These are phyloP conservation scores for Clavulina sp. DNA, from an alignment of 768 basidiomycete species.

Conservation along the genomic window DNA sequence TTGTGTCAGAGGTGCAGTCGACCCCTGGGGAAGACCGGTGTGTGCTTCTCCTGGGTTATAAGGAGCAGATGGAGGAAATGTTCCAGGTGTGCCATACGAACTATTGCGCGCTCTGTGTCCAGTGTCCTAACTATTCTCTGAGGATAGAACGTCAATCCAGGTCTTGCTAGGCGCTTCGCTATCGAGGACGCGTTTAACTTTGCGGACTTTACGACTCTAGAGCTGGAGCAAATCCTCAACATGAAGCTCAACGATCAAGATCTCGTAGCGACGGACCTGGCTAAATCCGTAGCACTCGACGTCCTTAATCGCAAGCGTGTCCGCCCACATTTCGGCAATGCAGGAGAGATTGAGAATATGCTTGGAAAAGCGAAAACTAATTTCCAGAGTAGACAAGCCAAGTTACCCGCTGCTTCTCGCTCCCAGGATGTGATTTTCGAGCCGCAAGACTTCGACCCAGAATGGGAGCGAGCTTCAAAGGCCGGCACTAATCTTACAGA, in stretches of 20 bases:
- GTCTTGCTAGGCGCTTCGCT: slow-evolving; percentile 44
- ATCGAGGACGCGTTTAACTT: slow-evolving; percentile 56
- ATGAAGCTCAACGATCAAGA: slow-evolving; percentile 41
- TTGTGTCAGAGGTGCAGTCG: slow-evolving; percentile 57
- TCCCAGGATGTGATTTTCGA: slow-evolving; percentile 20
- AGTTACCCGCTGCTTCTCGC: slow-evolving; percentile 14
- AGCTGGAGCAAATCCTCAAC: slow-evolving; percentile 35
- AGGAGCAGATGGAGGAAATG: slow-evolving; percentile 53
- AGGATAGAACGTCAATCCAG: slow-evolving; percentile 51
- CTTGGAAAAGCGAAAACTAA: slow-evolving; percentile 32
- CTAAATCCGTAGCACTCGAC: slow-evolving; percentile 40
- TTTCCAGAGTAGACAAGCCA: slow-evolving; percentile 25
- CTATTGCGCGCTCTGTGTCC: no score
- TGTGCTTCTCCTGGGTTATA: slow-evolving; percentile 47
- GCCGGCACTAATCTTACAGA: slow-evolving; percentile 34
- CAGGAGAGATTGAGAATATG: slow-evolving; percentile 45
- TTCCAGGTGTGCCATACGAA: slow-evolving; percentile 32
- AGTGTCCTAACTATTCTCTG: neutral
- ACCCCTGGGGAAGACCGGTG: slow-evolving; percentile 53
- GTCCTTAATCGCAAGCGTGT: slow-evolving; percentile 17
- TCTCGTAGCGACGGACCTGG: slow-evolving; percentile 35
- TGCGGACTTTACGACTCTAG: slow-evolving; percentile 39
- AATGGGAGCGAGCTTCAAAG: slow-evolving; percentile 32
- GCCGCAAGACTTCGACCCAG: slow-evolving; percentile 42
- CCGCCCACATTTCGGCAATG: slow-evolving; percentile 49